These are phyloP conservation scores for Crataegus laevigata DNA, from an alignment of 306 rosid genomes.

Conservation along the genomic window DNA sequence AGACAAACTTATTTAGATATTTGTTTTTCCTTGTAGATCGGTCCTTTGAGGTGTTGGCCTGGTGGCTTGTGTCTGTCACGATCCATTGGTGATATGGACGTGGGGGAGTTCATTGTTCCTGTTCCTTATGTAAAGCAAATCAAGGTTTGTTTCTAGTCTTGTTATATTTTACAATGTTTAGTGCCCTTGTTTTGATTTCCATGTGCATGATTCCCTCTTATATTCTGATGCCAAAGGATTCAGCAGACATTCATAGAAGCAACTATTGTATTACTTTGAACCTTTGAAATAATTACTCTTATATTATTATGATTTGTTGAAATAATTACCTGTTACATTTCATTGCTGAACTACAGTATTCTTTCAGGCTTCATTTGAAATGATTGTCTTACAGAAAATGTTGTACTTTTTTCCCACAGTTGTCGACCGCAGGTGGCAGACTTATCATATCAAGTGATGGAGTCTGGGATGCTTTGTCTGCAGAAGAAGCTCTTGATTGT, in stretches of 20 bases:
- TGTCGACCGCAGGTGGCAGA: conserved; percentile 90
- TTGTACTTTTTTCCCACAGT: conserved; percentile 38
- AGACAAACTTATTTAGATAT: not conserved
- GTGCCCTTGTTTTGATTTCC: not conserved
- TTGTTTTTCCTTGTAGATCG: conserved; percentile 38
- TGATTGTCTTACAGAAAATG: not conserved
- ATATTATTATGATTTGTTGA: not conserved
- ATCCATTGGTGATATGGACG: conserved; percentile 92
- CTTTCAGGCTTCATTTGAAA: not conserved
- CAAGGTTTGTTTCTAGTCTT: conserved; percentile 53
- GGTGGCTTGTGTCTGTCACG: conserved; percentile 99
- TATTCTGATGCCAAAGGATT: not conserved
- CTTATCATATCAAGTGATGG: conserved; percentile 94
- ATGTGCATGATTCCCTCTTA: not conserved
- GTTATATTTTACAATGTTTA: not conserved
- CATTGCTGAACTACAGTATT: not conserved
- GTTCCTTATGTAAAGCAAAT: conserved; percentile 96
- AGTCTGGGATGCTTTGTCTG: conserved; percentile 91
- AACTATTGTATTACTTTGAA: not conserved
- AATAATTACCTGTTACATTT: not conserved
- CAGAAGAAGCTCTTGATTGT: conserved; percentile 74
- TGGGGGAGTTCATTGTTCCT: conserved; percentile 93
- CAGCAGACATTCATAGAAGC: not conserved
- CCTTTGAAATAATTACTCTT: not conserved
- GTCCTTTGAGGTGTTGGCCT: conserved; percentile 99